A percentile compares a stretch with the other conserved stretches of the same genome.
Evolutionary conservation across 2,329 filamentous ascomycete species (phyloP).

Genomic region (Acarospora socialis): DNA sequence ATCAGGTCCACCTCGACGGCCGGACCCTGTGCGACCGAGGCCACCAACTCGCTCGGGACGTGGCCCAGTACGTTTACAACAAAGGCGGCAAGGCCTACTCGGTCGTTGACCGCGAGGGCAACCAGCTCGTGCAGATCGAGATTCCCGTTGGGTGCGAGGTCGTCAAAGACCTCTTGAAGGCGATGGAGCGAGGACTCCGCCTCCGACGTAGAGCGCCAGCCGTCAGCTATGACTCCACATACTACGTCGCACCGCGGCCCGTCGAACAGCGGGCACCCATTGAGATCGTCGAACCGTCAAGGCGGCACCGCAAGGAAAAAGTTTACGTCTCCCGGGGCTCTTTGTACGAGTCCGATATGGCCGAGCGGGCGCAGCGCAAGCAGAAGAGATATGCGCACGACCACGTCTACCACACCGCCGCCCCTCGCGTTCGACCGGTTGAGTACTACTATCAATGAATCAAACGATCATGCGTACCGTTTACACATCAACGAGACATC

Average conservation of each 20-base stretch:
- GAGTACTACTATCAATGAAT: too few species aligned
- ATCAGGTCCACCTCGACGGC: slow-evolving; percentile 17
- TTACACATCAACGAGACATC: too few species aligned
- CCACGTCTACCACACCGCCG: too few species aligned
- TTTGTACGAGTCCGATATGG: slow-evolving; percentile 11
- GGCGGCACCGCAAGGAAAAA: too few species aligned
- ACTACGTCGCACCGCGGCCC: slow-evolving; percentile 2
- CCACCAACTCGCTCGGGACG: slow-evolving; percentile 19
- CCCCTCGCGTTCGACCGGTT: too few species aligned
- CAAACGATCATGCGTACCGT: too few species aligned
- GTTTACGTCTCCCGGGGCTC: slow-evolving; percentile 7
- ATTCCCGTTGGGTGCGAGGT: slow-evolving; percentile 25
- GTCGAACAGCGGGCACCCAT: background rate
- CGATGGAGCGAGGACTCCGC: slow-evolving; percentile 27
- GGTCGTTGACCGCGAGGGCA: slow-evolving; percentile 26
- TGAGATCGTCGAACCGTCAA: too few species aligned
- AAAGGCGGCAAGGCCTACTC: slow-evolving; percentile 27
- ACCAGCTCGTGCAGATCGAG: slow-evolving; percentile 26
- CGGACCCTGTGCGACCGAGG: slow-evolving; percentile 23
- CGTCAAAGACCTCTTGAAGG: slow-evolving; percentile 26
- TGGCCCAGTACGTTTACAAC: slow-evolving; percentile 24
- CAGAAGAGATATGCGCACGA: too few species aligned
- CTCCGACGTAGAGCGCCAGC: slow-evolving; percentile 7
- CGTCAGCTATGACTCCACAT: slow-evolving; percentile 5
- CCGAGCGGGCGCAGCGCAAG: slow-evolving; percentile 7